These are phyloP conservation scores for Microcyclosporella mali DNA, from an alignment of 2,329 filamentous ascomycete species.

Conservation along the genomic window DNA sequence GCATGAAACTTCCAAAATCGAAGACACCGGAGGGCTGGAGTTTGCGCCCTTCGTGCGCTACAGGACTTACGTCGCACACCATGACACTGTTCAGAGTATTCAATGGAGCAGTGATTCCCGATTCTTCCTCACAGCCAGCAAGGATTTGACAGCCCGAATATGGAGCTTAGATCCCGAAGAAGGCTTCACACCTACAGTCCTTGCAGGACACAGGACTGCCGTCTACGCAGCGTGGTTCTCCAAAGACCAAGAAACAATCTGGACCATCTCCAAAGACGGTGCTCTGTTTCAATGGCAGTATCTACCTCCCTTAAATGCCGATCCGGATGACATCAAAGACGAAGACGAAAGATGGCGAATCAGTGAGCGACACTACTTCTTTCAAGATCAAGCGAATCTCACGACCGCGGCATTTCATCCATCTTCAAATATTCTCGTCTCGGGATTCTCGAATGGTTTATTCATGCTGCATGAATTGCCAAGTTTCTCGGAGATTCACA, in stretches of 20 bases:
- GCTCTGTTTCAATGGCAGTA: slow-evolving; percentile 93
- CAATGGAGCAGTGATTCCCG: slow-evolving; percentile 95
- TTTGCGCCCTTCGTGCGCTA: slow-evolving; percentile 93
- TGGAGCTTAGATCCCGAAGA: slow-evolving; percentile 88
- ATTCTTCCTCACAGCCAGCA: slow-evolving; percentile 88
- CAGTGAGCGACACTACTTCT: slow-evolving; percentile 84
- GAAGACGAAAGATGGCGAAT: slow-evolving; percentile 82
- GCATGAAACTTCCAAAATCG: slow-evolving; percentile 42
- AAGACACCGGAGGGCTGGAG: slow-evolving; percentile 75
- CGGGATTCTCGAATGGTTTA: slow-evolving; percentile 88
- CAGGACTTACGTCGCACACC: slow-evolving; percentile 79
- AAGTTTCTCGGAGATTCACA: slow-evolving; percentile 92
- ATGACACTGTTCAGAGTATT: slow-evolving; percentile 76
- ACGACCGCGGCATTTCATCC: slow-evolving; percentile 88
- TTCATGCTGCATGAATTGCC: slow-evolving; percentile 95
- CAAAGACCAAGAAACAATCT: slow-evolving; percentile 87
- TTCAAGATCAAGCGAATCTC: slow-evolving; percentile 80
- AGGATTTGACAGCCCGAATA: slow-evolving; percentile 86
- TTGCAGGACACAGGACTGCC: slow-evolving; percentile 84
- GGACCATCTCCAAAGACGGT: slow-evolving; percentile 95
- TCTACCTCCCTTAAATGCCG: slow-evolving; percentile 49
- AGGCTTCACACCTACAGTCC: slow-evolving; percentile 79
- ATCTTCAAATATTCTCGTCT: slow-evolving; percentile 83
- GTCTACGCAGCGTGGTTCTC: slow-evolving; percentile 97
- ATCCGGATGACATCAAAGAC: slow-evolving; percentile 49